These are phyloP conservation scores for Clavispora fructus DNA, from an alignment of 805 yeast genomes.

Conservation along the genomic window DNA sequence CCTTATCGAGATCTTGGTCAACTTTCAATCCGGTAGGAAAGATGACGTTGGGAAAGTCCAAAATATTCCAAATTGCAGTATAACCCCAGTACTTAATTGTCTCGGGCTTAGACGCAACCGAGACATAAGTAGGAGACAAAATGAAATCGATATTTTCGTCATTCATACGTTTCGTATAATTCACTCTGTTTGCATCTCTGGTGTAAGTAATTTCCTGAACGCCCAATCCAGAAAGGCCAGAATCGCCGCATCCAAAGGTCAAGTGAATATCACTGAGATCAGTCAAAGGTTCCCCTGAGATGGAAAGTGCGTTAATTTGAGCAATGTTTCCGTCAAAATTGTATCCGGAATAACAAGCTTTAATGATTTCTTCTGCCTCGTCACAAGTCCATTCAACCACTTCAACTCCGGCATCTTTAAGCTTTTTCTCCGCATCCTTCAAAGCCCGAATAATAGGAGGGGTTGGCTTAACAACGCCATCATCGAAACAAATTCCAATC, in stretches of 20 bases:
- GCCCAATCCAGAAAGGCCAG: slow-evolving; percentile 13
- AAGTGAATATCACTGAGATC: slow-evolving; percentile 8
- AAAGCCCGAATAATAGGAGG: slow-evolving; percentile 15
- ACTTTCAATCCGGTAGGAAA: slow-evolving; percentile 17
- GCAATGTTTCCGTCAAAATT: slow-evolving; percentile 12
- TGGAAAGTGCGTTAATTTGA: slow-evolving; percentile 9
- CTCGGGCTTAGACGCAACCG: slow-evolving; percentile 15
- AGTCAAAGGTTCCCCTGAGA: slow-evolving; percentile 12
- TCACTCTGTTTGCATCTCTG: slow-evolving; percentile 10
- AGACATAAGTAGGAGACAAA: slow-evolving; percentile 15
- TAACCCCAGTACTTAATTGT: slow-evolving; percentile 16
- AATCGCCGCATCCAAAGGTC: slow-evolving; percentile 14
- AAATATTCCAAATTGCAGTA: slow-evolving; percentile 16
- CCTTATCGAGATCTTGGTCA: slow-evolving; percentile 11
- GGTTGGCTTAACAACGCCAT: slow-evolving; percentile 15
- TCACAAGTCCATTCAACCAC: slow-evolving; percentile 14
- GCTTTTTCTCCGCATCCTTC: slow-evolving; percentile 8
- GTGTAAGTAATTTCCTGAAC: slow-evolving; percentile 8
- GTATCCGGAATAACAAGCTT: slow-evolving; percentile 14
- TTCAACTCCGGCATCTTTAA: slow-evolving; percentile 11
- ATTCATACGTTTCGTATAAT: slow-evolving; percentile 11
- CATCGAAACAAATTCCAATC: slow-evolving; percentile 13
- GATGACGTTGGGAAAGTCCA: slow-evolving; percentile 16
- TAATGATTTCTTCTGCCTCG: slow-evolving; percentile 9
- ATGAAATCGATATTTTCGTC: slow-evolving; percentile 10